Evolutionary conservation across 331 rosid species (phyloP), one percentile per base, ranked within the genome.

Genomic region (Phaseolus coccineus): DNA sequence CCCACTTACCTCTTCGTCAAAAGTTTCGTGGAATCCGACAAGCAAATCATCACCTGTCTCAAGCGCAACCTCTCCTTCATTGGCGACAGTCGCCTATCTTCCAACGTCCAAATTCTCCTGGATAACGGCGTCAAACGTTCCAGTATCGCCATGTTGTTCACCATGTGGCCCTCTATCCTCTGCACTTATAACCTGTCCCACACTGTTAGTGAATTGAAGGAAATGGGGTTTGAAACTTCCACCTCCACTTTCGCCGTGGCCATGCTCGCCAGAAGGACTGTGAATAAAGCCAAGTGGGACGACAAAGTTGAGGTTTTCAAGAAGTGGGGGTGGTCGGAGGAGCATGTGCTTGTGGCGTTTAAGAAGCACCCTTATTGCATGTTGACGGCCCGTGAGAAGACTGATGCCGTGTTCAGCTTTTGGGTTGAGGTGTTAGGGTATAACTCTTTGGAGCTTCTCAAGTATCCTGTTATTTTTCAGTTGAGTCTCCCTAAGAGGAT

Each of bases 281-380:
- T 81, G 3, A 56, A 8, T 1, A 75, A 76, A 69, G 2, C 47
- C 66, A 13, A 2, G 27, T 75, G 85, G 85, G 51, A 5, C 2
- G 19, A 47, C 1, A 74, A 67, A 33, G 42, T 74, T 24, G 71
- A 75, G 0, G 5, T 15, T 7, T 81, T 2, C 7, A 81, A 37
- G 58, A 76, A 24, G 27, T 81, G 85, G 85, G 81, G 81, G 15
- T 68, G 80, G 81, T 63, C 63, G 9, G 12, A 77, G 8, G 76
- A 77, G 5, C 30, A 59, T 2, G n/a, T 65, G 27, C 2, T 16
- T 14, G 3, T 3, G 10, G 79, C 79, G 22, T 82, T 81, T 27
- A 75, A 6, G 61, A 75, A 3, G 66, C 47, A 47, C 0, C 85
- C 85, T 5, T 8, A 31, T 2, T 67, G 65, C 48, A 76, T 81